Evolutionary conservation across 441 rosid species (phyloP).

Genomic region (Brassica balearica): DNA sequence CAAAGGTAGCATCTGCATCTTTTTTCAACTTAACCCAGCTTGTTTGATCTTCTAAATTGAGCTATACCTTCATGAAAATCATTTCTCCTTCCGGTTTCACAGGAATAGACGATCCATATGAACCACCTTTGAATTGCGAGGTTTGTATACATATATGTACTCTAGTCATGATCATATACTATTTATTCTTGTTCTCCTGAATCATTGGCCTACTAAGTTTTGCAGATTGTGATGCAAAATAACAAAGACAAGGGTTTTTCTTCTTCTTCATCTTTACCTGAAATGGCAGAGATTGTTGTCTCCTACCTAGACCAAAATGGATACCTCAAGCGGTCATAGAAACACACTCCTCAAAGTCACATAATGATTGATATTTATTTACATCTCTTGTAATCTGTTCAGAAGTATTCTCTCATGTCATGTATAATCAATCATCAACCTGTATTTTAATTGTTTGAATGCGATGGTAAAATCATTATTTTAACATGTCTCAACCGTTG

Average conservation of each 20-base stretch:
- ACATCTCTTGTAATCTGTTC: constrained; percentile 13
- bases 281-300: constrained; percentile 72
- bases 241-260: constrained; percentile 39
- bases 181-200: not conserved
- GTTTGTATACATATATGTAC: constrained; percentile 41
- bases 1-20: constrained; percentile 17
- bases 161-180: not conserved
- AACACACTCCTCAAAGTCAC: constrained; percentile 11
- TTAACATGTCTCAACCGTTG: not conserved
- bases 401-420: constrained; percentile 1
- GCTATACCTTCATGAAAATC: not conserved
- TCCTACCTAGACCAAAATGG: constrained; percentile 73
- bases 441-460: constrained; percentile 1
- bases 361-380: not conserved
- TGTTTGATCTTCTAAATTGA: constrained; percentile 7
- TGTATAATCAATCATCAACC: not conserved
- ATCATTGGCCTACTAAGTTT: not conserved
- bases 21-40: not conserved
- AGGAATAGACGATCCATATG: constrained; percentile 74
- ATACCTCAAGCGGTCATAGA: constrained; percentile 45
- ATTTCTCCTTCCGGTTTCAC: constrained; percentile 58
- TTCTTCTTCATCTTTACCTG: constrained; percentile 53
- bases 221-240: constrained; percentile 67
- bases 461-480: not conserved
- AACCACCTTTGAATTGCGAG: constrained; percentile 73